These are phyloP conservation scores for Amylostereum areolatum DNA, from an alignment of 1,284 basidiomycete genomes.

Conservation along the genomic window DNA sequence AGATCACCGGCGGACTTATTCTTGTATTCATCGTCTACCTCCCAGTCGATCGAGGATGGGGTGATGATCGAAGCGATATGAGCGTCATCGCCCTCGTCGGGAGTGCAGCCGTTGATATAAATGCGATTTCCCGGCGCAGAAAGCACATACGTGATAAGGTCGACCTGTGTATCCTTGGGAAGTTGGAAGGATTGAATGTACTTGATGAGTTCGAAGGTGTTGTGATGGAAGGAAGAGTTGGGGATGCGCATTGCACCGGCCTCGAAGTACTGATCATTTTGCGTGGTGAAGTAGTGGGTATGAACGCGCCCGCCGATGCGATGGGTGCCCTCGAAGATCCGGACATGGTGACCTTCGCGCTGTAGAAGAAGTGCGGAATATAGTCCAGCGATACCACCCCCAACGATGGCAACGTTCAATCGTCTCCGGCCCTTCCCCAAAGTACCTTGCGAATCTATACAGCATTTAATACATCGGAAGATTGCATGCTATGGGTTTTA, in stretches of 20 bases:
- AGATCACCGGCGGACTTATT: slow-evolving; percentile 9
- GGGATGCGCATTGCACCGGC: slow-evolving; percentile 20
- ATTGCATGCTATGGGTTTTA: background rate
- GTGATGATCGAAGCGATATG: slow-evolving; percentile 4
- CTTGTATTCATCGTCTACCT: slow-evolving; percentile 6
- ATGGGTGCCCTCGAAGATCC: slow-evolving; percentile 12
- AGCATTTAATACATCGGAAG: background rate
- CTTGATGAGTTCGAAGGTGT: slow-evolving; percentile 14
- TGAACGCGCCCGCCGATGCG: slow-evolving; percentile 16
- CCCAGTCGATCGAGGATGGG: slow-evolving; percentile 8
- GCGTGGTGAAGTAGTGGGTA: slow-evolving; percentile 14
- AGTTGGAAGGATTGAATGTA: slow-evolving; percentile 4
- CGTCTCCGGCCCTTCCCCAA: too few relatives aligned
- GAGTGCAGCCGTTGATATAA: slow-evolving; percentile 11
- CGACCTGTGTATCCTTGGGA: slow-evolving; percentile 8
- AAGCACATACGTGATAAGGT: slow-evolving; percentile 14
- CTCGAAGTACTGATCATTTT: slow-evolving; percentile 17
- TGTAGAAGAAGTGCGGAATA: slow-evolving; percentile 13
- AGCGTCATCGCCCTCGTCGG: background rate
- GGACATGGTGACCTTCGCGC: slow-evolving; percentile 9
- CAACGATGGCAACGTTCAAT: slow-evolving; percentile 11
- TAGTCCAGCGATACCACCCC: slow-evolving; percentile 15
- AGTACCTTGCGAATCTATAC: too few relatives aligned
- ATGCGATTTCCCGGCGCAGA: slow-evolving; percentile 13
- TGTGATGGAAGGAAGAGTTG: slow-evolving; percentile 11